These are phyloP conservation scores for Bolboschoenus planiculmis DNA, from an alignment of 176 grass and related monocot genomes.

Conservation along the genomic window DNA sequence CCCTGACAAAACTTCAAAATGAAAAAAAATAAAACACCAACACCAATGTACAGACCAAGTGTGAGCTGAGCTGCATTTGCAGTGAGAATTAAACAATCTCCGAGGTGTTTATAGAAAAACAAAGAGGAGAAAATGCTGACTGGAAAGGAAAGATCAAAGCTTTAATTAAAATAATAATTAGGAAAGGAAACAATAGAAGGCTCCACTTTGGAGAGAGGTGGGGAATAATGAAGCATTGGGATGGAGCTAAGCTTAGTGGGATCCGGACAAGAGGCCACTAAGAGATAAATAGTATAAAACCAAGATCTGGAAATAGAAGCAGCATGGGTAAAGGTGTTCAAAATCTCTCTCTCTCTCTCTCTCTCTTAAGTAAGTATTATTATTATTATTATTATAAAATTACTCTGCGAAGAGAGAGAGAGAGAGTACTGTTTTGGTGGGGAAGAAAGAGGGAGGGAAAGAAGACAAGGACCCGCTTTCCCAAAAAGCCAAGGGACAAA, in stretches of 20 bases:
- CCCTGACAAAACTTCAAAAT: background rate
- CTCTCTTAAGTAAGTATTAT: background rate
- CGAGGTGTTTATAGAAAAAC: background rate
- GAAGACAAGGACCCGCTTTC: conserved; percentile 43
- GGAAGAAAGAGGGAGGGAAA: background rate
- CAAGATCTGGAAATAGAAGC: background rate
- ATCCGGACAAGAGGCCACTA: conserved; percentile 35
- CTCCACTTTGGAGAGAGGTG: conserved; percentile 14
- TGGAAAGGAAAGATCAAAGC: background rate
- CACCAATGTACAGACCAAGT: background rate
- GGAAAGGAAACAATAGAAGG: conserved; percentile 22
- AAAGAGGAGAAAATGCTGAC: background rate
- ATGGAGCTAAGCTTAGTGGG: conserved; percentile 17
- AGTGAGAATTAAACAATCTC: background rate
- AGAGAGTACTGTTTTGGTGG: background rate
- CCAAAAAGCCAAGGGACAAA: conserved; percentile 49
- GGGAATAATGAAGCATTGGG: conserved; percentile 21
- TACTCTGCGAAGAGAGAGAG: background rate
- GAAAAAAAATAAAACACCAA: background rate
- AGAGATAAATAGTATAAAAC: conserved; percentile 9
- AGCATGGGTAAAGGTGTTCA: conserved; percentile 25
- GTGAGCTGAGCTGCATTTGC: background rate
- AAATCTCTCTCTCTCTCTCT: background rate
- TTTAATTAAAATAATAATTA: background rate
- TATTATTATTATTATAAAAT: background rate